Evolutionary conservation across 257 asterid species (phyloP), one percentile per base, ranked within the genome.

Genomic region (Scutellaria galericulata): DNA sequence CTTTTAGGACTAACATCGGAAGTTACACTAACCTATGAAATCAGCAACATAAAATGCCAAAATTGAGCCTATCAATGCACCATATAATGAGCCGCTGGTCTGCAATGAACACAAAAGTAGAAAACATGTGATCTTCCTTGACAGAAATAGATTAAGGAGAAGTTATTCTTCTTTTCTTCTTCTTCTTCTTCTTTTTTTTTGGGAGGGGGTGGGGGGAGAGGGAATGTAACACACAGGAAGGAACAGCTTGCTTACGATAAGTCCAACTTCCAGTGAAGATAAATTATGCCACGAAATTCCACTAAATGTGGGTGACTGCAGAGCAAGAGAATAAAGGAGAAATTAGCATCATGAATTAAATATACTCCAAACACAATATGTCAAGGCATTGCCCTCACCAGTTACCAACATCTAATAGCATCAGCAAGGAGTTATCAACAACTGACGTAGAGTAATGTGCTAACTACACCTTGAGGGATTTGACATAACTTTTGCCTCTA

Each of bases 11-110:
- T 63, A 64, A 40, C 27, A 66, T 22, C 46, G 14, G 35, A 22
- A 64, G 41, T 39, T 64, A 67, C 70, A 78, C 88, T 65, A 73
- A 95, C 99, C 99, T 14, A 95, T 85, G 71, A 90, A 85, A 84
- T 92, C 99, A 44, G 99, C 98, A 73, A 90, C 77, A 72, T 78
- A 84, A 82, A 87, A 95, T 60, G 98, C 99, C 88, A 92, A 71
- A 31, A 88, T 20, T 48, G 99, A 95, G 71, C 99, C 99, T 75
- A 87, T 75, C 86, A 95, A 79, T 65, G 99, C 99, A 79, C 99
- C 99, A 74, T 95, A 95, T 46, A 95, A 74, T 40, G 98, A 92
- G 71, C 99, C 99, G 76, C 99, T 95, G 68, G 98, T 92, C 98
- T 95, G 93, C 77, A 78, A 80, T 50, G 78, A 71, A 64, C 61